Base-by-base conservation (phyloP, 2,329 filamentous ascomycete genomes). In the Dactylella cylindrospora region DNA sequence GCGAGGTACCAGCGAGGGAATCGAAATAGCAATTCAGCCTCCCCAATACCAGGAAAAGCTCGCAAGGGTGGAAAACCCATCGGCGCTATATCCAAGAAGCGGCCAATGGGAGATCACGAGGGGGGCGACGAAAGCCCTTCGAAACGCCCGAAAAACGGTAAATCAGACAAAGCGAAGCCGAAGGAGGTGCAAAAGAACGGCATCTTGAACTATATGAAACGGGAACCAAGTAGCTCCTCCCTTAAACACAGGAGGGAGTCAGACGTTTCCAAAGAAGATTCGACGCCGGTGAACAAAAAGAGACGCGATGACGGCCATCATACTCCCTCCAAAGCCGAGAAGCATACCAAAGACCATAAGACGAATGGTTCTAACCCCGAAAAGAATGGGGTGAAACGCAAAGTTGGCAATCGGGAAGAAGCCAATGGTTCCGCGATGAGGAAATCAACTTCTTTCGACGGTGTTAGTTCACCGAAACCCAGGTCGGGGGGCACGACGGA, bases 101-200 rank as follows among this genome's bases (percentile, higher is more conserved):
- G 57, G 28, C 57, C 57, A 1, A 62, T 62, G 7, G n/a, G 43
- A 4, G 57, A 62, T 45, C 57, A 49, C 29, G 57, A 62, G 15
- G 57, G 57, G n/a, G 57, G 57, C 23, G 57, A 62, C 15, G 57
- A 62, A 22, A 54, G 49, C 43, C 57, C 57, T 20, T 62, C 57
- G n/a, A 62, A 62, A 28, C 49, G 57, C 23, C 57, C 50, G 12
- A 62, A 62, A 49, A 62, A 62, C 38, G 49, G 57, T 43, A 54
- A 54, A 12, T 9, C 15, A 3, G 33, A 38, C 6, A 38, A 38
- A 17, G 3, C 33, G 15, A 38, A 38, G 36, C 23, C 15, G 9
- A 62, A 62, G 31, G 57, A 62, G 9, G 38, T 54, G 6, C 57
- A 62, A 17, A 62, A 62, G 49, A 62, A 62, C 26, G 57, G 57